Evolutionary conservation across 108 stramenopile species (phyloP), one percentile per base, ranked within the genome.

Genomic region (Pseudonitzschia multiseries): DNA sequence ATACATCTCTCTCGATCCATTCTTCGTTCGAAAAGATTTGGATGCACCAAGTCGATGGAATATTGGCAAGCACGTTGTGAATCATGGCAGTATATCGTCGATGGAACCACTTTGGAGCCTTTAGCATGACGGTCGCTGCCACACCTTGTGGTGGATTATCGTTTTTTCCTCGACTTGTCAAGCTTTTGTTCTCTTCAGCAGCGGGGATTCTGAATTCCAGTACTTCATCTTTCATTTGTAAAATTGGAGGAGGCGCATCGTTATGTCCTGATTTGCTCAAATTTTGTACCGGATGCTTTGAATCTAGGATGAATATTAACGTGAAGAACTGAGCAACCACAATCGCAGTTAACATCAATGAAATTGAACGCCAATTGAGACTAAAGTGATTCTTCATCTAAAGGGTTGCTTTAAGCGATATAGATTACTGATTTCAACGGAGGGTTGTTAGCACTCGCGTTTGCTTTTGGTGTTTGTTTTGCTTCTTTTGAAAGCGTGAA

Each of bases 21-120:
- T 31, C 50, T 17, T 46, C 68, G 75, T 85, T 80, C 64, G 72
- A 69, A 32, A 87, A 78, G 17, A 87, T 36, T 68, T 87, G 87
- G 12, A 87, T 44, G 6, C 21, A 54, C 87, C 87, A 87, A 57
- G 31, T 54, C 12, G 31, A 13, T 14, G 81, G 76, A 14, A 78
- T 61, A 54, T 87, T 87, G 42, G 54, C 44, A 5, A 84, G 28
- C 20, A 57, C 84, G 64, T 87, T 87, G 72, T 81, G 74, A 20
- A 85, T 15, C 82, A 87, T 84, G 24, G 50, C 52, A 1, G 82
- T 79, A 57, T 83, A 87, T 24, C 87, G 68, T 57, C 84, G 65
- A 67, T 87, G 87, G 56, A 87, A 84, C 87, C 87, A 87, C 44
- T 81, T 77, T 33, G 87, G 87, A 33, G 83, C 79, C 26, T 61